These are phyloP conservation scores for Agrocybe pediades DNA, from an alignment of 768 basidiomycete species.

Conservation along the genomic window DNA sequence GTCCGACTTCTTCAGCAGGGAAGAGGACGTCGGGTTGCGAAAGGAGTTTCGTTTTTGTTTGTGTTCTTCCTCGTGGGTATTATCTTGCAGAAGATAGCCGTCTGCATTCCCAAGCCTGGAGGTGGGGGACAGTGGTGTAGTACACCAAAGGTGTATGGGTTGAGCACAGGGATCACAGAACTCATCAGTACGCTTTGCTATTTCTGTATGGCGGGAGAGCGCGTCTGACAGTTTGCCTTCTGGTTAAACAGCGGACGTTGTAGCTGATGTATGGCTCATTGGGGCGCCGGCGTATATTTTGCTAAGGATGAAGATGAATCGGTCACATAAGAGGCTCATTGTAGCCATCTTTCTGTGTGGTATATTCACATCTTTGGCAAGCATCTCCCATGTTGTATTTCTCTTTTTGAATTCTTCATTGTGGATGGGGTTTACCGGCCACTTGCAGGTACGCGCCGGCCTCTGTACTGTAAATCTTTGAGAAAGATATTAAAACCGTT, in stretches of 20 bases:
- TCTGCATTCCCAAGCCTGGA: not conserved
- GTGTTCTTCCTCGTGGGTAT: not conserved
- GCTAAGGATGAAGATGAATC: not conserved
- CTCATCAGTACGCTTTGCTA: no score
- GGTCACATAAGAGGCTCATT: not conserved
- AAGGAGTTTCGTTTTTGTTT: not conserved
- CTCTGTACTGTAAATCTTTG: not conserved
- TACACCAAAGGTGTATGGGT: not conserved
- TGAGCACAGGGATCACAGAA: not conserved
- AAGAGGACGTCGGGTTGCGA: not conserved
- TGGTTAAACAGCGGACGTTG: not conserved
- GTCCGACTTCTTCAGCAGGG: not conserved
- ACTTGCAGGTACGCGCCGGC: not conserved
- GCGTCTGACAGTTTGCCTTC: no score
- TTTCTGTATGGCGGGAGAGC: no score
- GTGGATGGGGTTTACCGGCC: not conserved
- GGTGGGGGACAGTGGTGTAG: not conserved
- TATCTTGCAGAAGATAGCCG: not conserved
- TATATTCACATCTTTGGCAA: not conserved
- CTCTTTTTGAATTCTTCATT: not conserved
- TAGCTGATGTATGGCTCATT: not conserved
- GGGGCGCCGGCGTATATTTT: not conserved
- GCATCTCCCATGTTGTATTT: not conserved
- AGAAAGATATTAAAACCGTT: not conserved
- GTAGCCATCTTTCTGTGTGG: not conserved